Percentiles rank a stretch among this genome's conserved stretches.
Conservation (phyloP, 805 yeast genomes). For the Candida odintsovae region DNA sequence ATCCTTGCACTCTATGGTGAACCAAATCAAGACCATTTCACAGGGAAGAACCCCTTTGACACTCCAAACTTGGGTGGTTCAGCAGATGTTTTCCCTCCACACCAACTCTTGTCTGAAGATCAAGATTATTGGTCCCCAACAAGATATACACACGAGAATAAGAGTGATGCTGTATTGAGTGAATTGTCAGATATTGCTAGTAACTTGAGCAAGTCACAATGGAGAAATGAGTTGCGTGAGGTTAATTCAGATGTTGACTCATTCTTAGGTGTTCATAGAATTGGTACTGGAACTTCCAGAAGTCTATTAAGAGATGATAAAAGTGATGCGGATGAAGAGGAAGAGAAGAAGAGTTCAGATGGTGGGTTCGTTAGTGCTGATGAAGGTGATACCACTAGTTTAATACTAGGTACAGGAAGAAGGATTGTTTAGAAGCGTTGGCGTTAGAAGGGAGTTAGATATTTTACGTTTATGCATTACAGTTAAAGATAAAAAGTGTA, state of each 20-base stretch:
- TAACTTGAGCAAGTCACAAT: conserved; percentile 14
- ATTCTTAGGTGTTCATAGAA: not conserved
- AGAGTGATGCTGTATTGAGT: conserved; percentile 7
- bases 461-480: not conserved
- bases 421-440: not conserved
- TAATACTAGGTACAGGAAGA: not conserved
- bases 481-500: not conserved
- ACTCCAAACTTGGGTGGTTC: not conserved
- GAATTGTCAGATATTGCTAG: conserved; percentile 13
- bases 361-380: not conserved
- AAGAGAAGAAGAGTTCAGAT: not conserved
- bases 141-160: not conserved
- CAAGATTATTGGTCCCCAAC: conserved; percentile 18
- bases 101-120: not conserved
- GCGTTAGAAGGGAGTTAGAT: not conserved
- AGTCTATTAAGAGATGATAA: not conserved
- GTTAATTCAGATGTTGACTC: not conserved
- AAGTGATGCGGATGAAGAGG: not conserved
- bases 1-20: not conserved
- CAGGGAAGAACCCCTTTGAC: not conserved
- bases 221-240: conserved; percentile 12
- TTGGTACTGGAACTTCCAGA: not conserved
- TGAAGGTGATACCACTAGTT: not conserved
- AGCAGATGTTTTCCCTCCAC: not conserved
- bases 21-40: not conserved